These are phyloP conservation scores for Shiraia sp. DNA, from an alignment of 2,329 filamentous ascomycete genomes.

Conservation along the genomic window DNA sequence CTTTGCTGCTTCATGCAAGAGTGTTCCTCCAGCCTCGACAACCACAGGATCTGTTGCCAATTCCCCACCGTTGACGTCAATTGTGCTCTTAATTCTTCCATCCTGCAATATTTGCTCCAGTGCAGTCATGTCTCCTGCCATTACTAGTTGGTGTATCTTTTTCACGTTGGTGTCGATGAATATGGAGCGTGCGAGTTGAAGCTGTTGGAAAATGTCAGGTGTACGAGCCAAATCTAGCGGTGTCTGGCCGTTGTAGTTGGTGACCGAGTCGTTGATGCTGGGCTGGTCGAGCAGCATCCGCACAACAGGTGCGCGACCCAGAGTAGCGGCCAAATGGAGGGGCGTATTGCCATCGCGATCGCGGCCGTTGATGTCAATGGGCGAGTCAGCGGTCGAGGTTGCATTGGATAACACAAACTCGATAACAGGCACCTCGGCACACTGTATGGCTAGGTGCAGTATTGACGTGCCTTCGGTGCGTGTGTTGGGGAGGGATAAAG, in stretches of 20 bases:
- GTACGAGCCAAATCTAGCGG: slow-evolving; percentile 87
- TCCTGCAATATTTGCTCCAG: slow-evolving; percentile 83
- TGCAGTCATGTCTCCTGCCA: slow-evolving; percentile 71
- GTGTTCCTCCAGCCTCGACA: slow-evolving; percentile 80
- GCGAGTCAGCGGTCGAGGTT: slow-evolving; percentile 56
- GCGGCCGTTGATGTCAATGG: slow-evolving; percentile 81
- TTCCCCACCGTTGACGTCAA: slow-evolving; percentile 92
- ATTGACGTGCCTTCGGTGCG: slow-evolving; percentile 81
- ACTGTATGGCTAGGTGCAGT: slow-evolving; percentile 92
- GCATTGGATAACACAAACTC: slow-evolving; percentile 84
- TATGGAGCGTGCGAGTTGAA: slow-evolving; percentile 86
- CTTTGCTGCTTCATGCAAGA: slow-evolving; percentile 90
- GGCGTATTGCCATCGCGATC: slow-evolving; percentile 95
- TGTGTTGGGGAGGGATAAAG: slow-evolving; percentile 43
- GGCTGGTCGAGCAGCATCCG: slow-evolving; percentile 80
- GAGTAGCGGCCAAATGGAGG: slow-evolving; percentile 81
- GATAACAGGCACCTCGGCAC: slow-evolving; percentile 87
- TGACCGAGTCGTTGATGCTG: slow-evolving; percentile 83
- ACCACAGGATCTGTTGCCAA: slow-evolving; percentile 80
- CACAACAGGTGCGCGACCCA: slow-evolving; percentile 80
- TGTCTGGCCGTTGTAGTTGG: slow-evolving; percentile 82
- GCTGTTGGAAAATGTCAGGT: slow-evolving; percentile 92
- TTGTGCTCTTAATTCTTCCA: slow-evolving; percentile 77
- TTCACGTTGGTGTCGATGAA: slow-evolving; percentile 86
- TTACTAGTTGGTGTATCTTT: slow-evolving; percentile 80